These are phyloP conservation scores for Thuja plicata DNA, from an alignment of 83 land plant genomes.

Conservation along the genomic window DNA sequence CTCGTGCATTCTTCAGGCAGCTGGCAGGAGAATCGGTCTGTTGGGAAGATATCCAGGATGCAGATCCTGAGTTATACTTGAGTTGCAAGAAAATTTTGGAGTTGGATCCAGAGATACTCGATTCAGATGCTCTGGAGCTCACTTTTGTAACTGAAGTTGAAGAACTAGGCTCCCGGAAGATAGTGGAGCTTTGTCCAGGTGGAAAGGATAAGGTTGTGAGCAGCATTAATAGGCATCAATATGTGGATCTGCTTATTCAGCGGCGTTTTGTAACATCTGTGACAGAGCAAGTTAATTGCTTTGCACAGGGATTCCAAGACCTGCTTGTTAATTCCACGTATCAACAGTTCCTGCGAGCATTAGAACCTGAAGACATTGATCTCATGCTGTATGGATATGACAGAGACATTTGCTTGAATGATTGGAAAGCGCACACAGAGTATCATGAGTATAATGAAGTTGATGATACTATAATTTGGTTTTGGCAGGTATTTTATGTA, in stretches of 20 bases:
- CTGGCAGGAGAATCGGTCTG: slow-evolving; percentile 57
- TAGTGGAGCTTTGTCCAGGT: slow-evolving; percentile 77
- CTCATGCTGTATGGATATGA: slow-evolving; percentile 77
- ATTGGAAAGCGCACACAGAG: slow-evolving; percentile 89
- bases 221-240: slow-evolving; percentile 68
- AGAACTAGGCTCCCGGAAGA: slow-evolving; percentile 64
- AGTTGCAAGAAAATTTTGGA: slow-evolving; percentile 85
- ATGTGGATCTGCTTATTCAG: slow-evolving; percentile 73
- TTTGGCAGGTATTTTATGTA: slow-evolving; percentile 75
- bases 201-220: slow-evolving; percentile 69
- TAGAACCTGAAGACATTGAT: slow-evolving; percentile 84
- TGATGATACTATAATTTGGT: slow-evolving; percentile 79
- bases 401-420: slow-evolving; percentile 55
- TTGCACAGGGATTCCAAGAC: slow-evolving; percentile 82
- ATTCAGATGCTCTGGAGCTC: slow-evolving; percentile 82
- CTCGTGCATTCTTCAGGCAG: slow-evolving; percentile 77
- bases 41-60: slow-evolving; percentile 85
- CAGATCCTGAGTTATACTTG: slow-evolving; percentile 73
- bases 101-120: slow-evolving; percentile 71
- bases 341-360: slow-evolving; percentile 66
- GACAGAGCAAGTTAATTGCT: slow-evolving; percentile 63
- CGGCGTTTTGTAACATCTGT: slow-evolving; percentile 66
- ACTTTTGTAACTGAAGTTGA: slow-evolving; percentile 86
- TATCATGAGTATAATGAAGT: slow-evolving; percentile 72
- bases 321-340: slow-evolving; percentile 44